Percentiles rank a stretch among this genome's conserved stretches.
Evolutionary conservation across 257 asterid species (phyloP).

Genomic region (Jaltomata sinuosa): DNA sequence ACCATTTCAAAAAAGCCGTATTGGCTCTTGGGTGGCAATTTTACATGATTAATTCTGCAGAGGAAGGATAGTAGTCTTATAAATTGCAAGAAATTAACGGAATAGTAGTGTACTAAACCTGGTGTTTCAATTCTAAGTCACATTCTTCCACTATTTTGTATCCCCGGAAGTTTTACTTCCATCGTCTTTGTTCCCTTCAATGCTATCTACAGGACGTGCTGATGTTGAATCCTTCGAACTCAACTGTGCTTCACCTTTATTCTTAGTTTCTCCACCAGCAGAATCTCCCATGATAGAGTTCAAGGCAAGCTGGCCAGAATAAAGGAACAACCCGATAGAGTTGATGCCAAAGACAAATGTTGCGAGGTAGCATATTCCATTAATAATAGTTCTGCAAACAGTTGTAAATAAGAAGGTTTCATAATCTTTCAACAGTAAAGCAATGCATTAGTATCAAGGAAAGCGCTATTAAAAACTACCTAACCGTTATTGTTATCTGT

Average conservation of each 20-base stretch:
- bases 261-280: conserved; percentile 8
- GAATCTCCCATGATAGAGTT: conserved; percentile 52
- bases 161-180: conserved; percentile 37
- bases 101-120: background rate
- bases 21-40: background rate
- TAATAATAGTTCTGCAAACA: conserved; percentile 66
- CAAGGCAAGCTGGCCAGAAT: conserved; percentile 78
- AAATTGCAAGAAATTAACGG: background rate
- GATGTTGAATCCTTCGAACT: conserved; percentile 21
- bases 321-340: conserved; percentile 64
- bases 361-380: conserved; percentile 86
- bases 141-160: conserved; percentile 16
- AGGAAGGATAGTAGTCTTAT: background rate
- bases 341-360: conserved; percentile 81
- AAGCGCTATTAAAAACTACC: conserved; percentile 34
- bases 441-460: background rate
- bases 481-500: conserved; percentile 78
- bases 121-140: conserved; percentile 1
- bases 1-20: background rate
- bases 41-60: background rate
- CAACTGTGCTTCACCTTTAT: conserved; percentile 14
- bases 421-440: background rate
- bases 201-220: conserved; percentile 15
- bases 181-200: conserved; percentile 16
- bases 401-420: background rate